phyloP scores from a whole-genome alignment of 169 alveolate genomes.

The Nephromyces sp. region DNA sequence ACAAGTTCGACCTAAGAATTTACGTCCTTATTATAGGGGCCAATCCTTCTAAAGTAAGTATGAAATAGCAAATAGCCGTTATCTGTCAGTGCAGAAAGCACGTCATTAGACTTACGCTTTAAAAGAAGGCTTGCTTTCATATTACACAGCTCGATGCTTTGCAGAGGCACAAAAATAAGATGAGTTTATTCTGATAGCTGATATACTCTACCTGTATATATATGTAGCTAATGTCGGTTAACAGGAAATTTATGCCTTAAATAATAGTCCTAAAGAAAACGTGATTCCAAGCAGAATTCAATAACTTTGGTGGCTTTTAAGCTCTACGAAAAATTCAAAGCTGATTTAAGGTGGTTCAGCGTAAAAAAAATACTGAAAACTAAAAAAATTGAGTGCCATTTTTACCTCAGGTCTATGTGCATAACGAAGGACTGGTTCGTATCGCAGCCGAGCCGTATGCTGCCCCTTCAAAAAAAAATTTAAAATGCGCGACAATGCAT shows the following conservation, averaged over 20 bases:
- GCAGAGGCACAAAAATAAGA: too few species aligned
- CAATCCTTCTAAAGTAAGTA: constrained; percentile 69
- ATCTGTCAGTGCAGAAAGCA: too few species aligned
- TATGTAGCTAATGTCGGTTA: not conserved
- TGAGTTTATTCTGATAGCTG: not conserved
- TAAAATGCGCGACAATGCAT: constrained; percentile 64
- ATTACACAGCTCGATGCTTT: too few species aligned
- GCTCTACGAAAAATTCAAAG: too few species aligned
- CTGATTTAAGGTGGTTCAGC: too few species aligned
- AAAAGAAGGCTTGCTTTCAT: too few species aligned
- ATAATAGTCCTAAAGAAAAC: too few species aligned
- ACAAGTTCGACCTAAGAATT: constrained; percentile 84
- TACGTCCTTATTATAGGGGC: constrained; percentile 82
- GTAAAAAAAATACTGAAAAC: too few species aligned
- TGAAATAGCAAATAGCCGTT: constrained; percentile 17
- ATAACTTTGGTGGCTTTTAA: too few species aligned
- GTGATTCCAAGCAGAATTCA: too few species aligned
- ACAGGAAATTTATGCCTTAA: not conserved
- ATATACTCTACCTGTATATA: not conserved
- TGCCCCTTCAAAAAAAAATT: constrained; percentile 54
- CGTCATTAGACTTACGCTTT: too few species aligned
- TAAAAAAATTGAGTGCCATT: too few species aligned
- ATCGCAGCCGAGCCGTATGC: constrained; percentile 73
- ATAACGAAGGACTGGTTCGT: constrained; percentile 77
- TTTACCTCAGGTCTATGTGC: constrained; percentile 43